Conservation (phyloP, 495 filamentous ascomycete species). For the Aspergillus baeticus region DNA sequence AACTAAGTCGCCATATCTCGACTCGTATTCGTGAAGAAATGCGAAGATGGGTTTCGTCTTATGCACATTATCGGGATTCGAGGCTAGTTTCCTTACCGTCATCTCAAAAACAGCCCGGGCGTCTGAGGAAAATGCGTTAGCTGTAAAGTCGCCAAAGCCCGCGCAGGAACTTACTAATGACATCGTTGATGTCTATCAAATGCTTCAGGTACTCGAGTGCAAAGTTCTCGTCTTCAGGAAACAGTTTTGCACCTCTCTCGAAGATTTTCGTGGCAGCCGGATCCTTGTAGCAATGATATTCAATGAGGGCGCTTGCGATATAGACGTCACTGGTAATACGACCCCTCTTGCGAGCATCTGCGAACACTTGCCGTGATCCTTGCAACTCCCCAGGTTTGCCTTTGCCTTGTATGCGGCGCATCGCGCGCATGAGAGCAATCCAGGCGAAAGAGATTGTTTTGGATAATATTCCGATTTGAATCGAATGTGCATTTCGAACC, state of each 20-base stretch:
- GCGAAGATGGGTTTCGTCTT: conserved; percentile 82
- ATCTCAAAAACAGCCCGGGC: conserved; percentile 94
- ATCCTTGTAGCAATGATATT: conserved; percentile 95
- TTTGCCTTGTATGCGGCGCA: conserved; percentile 93
- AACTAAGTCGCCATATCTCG: conserved; percentile 85
- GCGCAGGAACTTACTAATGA: conserved; percentile 69
- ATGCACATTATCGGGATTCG: conserved; percentile 65
- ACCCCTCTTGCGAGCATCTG: conserved; percentile 79
- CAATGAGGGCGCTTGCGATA: conserved; percentile 84
- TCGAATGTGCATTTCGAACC: conserved; percentile 65
- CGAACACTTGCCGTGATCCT: conserved; percentile 82
- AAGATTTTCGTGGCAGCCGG: conserved; percentile 89
- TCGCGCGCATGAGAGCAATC: conserved; percentile 90
- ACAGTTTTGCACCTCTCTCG: conserved; percentile 87
- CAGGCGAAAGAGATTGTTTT: conserved; percentile 84
- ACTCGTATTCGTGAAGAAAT: conserved; percentile 93
- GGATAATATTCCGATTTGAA: conserved; percentile 69
- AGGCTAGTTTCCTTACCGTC: conserved; percentile 72
- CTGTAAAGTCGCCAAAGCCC: conserved; percentile 5
- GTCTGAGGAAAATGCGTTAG: conserved; percentile 52
- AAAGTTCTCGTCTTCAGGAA: conserved; percentile 88
- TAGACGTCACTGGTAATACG: conserved; percentile 92
- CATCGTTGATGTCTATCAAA: conserved; percentile 83
- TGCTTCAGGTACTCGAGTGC: conserved; percentile 94
- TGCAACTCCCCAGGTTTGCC: conserved; percentile 68